Base-by-base conservation (phyloP, 306 rosid species). In the Prunus armeniaca region DNA sequence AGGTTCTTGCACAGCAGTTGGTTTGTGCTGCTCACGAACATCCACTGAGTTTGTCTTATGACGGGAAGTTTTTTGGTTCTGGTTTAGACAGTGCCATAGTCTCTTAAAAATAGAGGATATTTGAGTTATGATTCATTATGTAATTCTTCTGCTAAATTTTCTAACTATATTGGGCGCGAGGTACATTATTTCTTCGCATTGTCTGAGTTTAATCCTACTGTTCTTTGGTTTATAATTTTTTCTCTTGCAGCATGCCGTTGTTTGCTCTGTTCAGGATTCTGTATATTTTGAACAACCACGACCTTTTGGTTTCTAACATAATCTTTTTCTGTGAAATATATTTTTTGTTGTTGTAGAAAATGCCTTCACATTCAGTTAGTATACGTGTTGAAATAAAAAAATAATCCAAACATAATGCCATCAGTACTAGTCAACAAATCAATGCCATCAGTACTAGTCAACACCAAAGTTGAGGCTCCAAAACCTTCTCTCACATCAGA, bases 1-100 rank as follows among this genome's bases (percentile, higher is more conserved):
- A 92, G 98, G 90, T 92, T 85, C 90, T 95, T 80, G 93, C 82
- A 79, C 95, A 92, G 73, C 98, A 95, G 83, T 85, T 95, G 88
- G 86, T 38, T 68, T 95, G 97, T 83, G 96, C 97, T 80, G 98
- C 96, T 78, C 80, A 74, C 13, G 97, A 92, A 76, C 86, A 86
- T 79, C 95, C 96, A 56, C 69, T 95, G 69, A 61, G 85, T 86
- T 84, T 83, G 87, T 77, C 65, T 61, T 82, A 92, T 78, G 97
- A 95, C 80, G 90, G 88, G 84, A 82, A 83, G 63, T 89, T 84
- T 83, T 90, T 95, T 77, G 96, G 96, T 78, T 66, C 92, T 85
- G 80, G 84, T 76, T 86, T n/a, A n/a, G 82, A 81, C 79, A 81
- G 76, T 63, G 69, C 78, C 80, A 57, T 92, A 72, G 61, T 81